These are phyloP conservation scores for Curvularia sp. DNA, from an alignment of 2,329 filamentous ascomycete species.

Conservation along the genomic window DNA sequence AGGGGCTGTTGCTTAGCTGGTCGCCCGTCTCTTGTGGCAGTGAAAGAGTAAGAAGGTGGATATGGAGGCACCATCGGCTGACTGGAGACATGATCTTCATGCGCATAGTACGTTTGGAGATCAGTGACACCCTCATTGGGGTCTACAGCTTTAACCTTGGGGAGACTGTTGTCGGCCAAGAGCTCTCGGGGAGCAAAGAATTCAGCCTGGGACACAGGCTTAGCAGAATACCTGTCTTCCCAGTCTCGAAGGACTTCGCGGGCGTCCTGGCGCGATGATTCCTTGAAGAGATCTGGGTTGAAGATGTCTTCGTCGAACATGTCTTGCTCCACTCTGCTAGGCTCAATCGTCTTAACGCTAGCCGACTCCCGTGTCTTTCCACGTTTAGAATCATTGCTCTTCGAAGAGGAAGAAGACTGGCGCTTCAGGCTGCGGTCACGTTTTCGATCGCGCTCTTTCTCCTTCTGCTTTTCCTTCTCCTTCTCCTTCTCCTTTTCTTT, in stretches of 20 bases:
- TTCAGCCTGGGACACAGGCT: conserved; percentile 53
- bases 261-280: conserved; percentile 39
- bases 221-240: conserved; percentile 52
- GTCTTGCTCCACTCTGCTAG: conserved; percentile 44
- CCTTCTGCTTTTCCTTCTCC: conserved; percentile 17
- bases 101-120: conserved; percentile 53
- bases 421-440: conserved; percentile 29
- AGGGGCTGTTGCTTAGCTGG: conserved; percentile 44
- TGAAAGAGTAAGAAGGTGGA: conserved; percentile 49
- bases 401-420: conserved; percentile 22
- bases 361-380: conserved; percentile 40
- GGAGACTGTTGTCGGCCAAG: conserved; percentile 47
- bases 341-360: conserved; percentile 47
- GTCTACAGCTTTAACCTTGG: conserved; percentile 47
- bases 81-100: conserved; percentile 45
- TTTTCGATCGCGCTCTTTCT: conserved; percentile 20
- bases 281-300: conserved; percentile 56
- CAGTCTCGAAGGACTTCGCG: conserved; percentile 54
- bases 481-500: conserved; percentile 11
- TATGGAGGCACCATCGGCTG: conserved; percentile 46
- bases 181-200: conserved; percentile 59
- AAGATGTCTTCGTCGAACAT: conserved; percentile 56
- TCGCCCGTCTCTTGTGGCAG: conserved; percentile 52
- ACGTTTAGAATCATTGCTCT: conserved; percentile 26
- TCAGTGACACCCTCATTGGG: conserved; percentile 56